A percentile compares a stretch with the other conserved stretches of the same genome.
phyloP scores from a whole-genome alignment of 1,284 basidiomycete species.

The Neolentinus lepideus region DNA sequence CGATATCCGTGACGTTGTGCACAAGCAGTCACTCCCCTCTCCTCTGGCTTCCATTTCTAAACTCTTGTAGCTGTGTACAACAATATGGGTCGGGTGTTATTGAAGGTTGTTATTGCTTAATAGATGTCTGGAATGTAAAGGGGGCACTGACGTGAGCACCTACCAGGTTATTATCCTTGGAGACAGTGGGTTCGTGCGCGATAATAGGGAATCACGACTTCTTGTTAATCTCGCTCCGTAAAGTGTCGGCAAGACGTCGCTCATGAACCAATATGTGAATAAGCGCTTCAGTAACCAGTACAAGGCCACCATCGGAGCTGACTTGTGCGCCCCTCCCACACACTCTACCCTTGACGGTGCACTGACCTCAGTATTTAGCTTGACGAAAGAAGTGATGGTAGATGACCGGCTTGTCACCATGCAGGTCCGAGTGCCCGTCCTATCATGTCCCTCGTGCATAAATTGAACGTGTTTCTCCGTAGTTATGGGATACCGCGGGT shows the following conservation, averaged over 20 bases:
- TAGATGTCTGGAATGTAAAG: neutral
- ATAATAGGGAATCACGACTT: neutral
- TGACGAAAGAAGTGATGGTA: slow-evolving; percentile 98
- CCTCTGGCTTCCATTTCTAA: slow-evolving; percentile 5
- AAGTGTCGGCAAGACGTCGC: slow-evolving; percentile 98
- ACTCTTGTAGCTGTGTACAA: slow-evolving; percentile 8
- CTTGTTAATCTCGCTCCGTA: neutral
- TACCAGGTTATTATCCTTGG: slow-evolving; percentile 93
- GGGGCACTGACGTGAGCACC: slow-evolving; percentile 5
- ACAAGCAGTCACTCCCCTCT: neutral
- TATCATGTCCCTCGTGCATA: slow-evolving; percentile 1
- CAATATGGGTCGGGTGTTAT: slow-evolving; percentile 81
- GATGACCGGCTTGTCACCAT: slow-evolving; percentile 98
- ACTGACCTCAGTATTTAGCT: slow-evolving; percentile 36
- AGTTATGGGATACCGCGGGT: slow-evolving; percentile 99
- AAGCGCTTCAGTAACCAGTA: slow-evolving; percentile 99
- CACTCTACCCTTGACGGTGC: slow-evolving; percentile 11
- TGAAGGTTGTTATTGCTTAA: slow-evolving; percentile 64
- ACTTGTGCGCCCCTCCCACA: slow-evolving; percentile 56
- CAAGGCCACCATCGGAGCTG: slow-evolving; percentile 94
- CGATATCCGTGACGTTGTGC: neutral
- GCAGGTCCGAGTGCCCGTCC: slow-evolving; percentile 59
- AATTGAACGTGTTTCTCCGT: neutral
- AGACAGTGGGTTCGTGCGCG: slow-evolving; percentile 81
- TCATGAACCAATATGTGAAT: slow-evolving; percentile 99